Conservation (phyloP, 257 asterid genomes). For the Perilla frutescens region DNA sequence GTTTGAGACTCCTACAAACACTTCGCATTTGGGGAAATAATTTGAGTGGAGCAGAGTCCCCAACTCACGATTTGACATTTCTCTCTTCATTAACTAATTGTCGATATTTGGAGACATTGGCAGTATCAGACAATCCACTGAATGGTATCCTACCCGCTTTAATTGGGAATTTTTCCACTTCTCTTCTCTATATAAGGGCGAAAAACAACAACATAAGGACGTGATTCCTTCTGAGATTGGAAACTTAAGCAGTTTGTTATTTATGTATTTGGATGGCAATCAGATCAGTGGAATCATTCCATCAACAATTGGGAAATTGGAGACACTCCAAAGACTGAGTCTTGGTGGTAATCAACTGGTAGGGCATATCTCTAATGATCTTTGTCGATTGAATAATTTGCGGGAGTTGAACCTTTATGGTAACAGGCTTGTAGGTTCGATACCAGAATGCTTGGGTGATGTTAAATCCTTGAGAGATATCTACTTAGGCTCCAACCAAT, state of each 20-base stretch:
- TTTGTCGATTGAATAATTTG: neutral
- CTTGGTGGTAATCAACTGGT: neutral
- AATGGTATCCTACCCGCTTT: neutral
- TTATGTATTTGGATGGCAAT: neutral
- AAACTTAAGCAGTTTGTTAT: neutral
- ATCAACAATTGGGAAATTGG: neutral
- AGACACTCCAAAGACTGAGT: neutral
- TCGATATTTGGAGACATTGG: neutral
- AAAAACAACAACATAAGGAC: neutral
- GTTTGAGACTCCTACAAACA: neutral
- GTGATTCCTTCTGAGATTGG: neutral
- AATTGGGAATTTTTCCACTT: neutral
- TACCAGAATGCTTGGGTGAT: neutral
- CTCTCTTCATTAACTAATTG: neutral
- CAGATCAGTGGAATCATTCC: neutral
- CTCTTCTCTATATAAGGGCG: neutral
- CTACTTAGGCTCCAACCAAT: neutral
- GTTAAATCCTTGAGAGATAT: neutral
- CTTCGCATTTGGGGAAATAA: neutral
- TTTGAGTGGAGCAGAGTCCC: neutral
- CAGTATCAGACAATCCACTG: neutral
- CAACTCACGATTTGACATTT: neutral
- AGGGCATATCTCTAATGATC: neutral
- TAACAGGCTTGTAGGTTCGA: neutral
- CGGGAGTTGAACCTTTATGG: neutral